Conservation (phyloP, 2,329 filamentous ascomycete species). For the Trichophyton mentagrophytes region DNA sequence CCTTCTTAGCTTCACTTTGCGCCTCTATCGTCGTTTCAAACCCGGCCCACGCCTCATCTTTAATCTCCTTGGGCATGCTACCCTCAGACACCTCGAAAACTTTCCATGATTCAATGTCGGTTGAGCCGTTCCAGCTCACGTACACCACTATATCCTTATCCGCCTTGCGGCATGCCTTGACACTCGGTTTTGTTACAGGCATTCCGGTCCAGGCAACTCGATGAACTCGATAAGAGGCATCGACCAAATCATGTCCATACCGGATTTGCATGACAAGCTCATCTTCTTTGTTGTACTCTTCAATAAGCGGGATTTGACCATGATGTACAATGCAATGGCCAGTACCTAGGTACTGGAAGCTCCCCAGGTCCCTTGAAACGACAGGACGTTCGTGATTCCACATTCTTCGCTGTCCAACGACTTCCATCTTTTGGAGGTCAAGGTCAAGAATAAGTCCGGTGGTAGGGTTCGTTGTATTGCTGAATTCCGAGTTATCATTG, state of each 20-base stretch:
- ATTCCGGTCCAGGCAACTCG: slow-evolving; percentile 5
- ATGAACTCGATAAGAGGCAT: slow-evolving; percentile 3
- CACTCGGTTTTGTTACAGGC: slow-evolving; percentile 6
- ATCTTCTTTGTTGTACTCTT: slow-evolving; percentile 9
- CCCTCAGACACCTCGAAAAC: neutral
- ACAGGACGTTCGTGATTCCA: slow-evolving; percentile 2
- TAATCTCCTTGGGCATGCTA: neutral
- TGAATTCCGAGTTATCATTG: slow-evolving; percentile 8
- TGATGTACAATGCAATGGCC: slow-evolving; percentile 7
- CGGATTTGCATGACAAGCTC: slow-evolving; percentile 6
- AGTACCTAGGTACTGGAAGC: slow-evolving; percentile 6
- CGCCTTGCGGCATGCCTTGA: slow-evolving; percentile 5
- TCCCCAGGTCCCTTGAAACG: slow-evolving; percentile 6
- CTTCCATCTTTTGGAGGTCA: slow-evolving; percentile 4
- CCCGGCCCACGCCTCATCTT: slow-evolving; percentile 1
- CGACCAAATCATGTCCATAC: slow-evolving; percentile 4
- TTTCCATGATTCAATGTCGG: slow-evolving; percentile 8
- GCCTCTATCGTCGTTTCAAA: slow-evolving; percentile 6
- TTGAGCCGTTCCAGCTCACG: slow-evolving; percentile 13
- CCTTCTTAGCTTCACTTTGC: neutral
- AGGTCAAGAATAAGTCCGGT: slow-evolving; percentile 10
- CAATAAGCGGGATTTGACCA: slow-evolving; percentile 7
- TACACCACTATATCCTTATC: slow-evolving; percentile 3
- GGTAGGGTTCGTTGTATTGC: slow-evolving; percentile 1
- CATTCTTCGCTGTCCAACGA: slow-evolving; percentile 3